Conservation (phyloP, 495 filamentous ascomycete species). For the Halenospora varia region DNA sequence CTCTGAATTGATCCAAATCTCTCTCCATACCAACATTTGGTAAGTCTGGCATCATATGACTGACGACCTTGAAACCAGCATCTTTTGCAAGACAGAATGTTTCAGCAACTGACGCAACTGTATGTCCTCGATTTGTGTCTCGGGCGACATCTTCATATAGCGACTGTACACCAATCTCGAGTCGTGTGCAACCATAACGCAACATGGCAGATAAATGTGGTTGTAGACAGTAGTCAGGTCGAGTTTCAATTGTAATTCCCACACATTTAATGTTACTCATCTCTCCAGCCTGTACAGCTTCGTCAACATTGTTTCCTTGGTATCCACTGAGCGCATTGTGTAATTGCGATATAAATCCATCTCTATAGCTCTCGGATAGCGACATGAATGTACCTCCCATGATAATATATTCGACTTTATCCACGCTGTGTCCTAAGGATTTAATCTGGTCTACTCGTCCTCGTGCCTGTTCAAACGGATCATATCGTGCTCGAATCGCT, state of each 20-base stretch:
- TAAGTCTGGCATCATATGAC: conserved; percentile 99
- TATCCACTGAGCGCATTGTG: conserved; percentile 97
- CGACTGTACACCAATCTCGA: conserved; percentile 94
- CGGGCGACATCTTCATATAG: conserved; percentile 98
- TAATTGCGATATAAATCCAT: conserved; percentile 89
- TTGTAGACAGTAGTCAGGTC: conserved; percentile 94
- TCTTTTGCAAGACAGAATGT: conserved; percentile 95
- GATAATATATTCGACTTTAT: conserved; percentile 99
- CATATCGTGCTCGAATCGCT: conserved; percentile 93
- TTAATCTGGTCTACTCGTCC: conserved; percentile 96
- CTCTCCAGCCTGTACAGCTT: conserved; percentile 85
- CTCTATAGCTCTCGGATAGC: conserved; percentile 77
- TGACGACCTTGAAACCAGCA: conserved; percentile 97
- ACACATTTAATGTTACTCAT: conserved; percentile 97
- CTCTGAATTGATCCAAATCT: conserved; percentile 91
- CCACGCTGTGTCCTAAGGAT: conserved; percentile 88
- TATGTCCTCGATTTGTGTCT: conserved; percentile 96
- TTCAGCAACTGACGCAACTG: conserved; percentile 88
- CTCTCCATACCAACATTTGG: conserved; percentile 98
- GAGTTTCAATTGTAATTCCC: conserved; percentile 96
- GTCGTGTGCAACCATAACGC: conserved; percentile 89
- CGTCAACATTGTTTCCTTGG: conserved; percentile 85
- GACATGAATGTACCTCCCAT: conserved; percentile 99
- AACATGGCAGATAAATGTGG: conserved; percentile 91
- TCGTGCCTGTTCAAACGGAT: conserved; percentile 95